These are phyloP conservation scores for Pinus albicaulis DNA, from an alignment of 75 land plant species.

Conservation along the genomic window DNA sequence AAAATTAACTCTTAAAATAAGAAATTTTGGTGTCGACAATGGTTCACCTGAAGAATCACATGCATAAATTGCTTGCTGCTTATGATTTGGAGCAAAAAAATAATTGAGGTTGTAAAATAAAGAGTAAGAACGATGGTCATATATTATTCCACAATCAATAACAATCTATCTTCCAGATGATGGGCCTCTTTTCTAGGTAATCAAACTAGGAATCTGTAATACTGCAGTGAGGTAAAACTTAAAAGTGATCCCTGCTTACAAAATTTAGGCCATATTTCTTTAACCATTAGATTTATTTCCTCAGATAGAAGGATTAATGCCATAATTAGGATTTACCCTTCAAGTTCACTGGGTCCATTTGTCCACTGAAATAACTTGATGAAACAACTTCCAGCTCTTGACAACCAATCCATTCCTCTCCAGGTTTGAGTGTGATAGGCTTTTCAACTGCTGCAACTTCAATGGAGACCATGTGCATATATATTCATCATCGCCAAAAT, in stretches of 20 bases:
- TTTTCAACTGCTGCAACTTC: constrained; percentile 48
- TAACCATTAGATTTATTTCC: not conserved
- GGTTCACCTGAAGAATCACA: constrained; percentile 4
- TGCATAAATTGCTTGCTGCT: constrained; percentile 1
- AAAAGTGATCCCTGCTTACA: not conserved
- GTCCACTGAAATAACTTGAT: constrained; percentile 56
- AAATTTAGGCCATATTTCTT: not conserved
- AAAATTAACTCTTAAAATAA: too few species aligned
- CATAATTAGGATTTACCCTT: not conserved
- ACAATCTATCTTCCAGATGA: not conserved
- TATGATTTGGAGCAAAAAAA: not conserved
- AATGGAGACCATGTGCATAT: constrained; percentile 39
- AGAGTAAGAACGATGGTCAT: not conserved
- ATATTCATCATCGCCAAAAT: constrained; percentile 52
- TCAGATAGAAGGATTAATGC: not conserved
- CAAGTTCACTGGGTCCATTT: constrained; percentile 36
- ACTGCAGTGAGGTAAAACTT: not conserved
- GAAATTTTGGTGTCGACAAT: not conserved
- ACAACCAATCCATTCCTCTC: constrained; percentile 52
- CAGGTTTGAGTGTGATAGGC: constrained; percentile 45
- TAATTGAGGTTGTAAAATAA: not conserved
- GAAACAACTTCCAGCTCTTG: constrained; percentile 40
- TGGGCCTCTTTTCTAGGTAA: not conserved
- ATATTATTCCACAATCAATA: not conserved
- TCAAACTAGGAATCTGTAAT: not conserved